These are phyloP conservation scores for Dioszegia aurantiaca DNA, from an alignment of 768 basidiomycete species.

Conservation along the genomic window DNA sequence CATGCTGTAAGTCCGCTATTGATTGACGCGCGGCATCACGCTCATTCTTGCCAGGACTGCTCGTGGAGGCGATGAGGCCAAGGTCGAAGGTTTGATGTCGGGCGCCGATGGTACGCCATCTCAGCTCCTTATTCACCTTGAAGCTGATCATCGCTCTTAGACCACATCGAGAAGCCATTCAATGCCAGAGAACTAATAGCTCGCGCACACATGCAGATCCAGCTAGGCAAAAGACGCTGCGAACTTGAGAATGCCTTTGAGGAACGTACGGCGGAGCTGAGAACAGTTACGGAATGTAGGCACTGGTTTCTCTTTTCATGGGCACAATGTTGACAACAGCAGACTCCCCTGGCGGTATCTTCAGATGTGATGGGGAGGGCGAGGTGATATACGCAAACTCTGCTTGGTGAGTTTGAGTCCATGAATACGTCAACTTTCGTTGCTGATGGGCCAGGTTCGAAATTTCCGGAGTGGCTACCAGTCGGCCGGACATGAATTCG, in stretches of 20 bases:
- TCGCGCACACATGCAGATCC: conserved; percentile 37
- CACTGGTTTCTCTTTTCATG: neutral
- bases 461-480: conserved; percentile 28
- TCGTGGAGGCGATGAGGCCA: conserved; percentile 52
- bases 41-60: conserved; percentile 39
- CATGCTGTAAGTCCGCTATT: conserved; percentile 34
- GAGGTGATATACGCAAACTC: conserved; percentile 32
- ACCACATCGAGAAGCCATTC: conserved; percentile 54
- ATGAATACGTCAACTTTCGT: neutral
- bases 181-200: conserved; percentile 52
- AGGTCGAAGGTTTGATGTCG: conserved; percentile 52
- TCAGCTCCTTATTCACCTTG: conserved; percentile 9
- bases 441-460: conserved; percentile 26
- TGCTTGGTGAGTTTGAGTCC: conserved; percentile 24
- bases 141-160: conserved; percentile 27
- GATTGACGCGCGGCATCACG: neutral
- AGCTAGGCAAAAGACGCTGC: conserved; percentile 52
- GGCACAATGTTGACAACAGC: neutral
- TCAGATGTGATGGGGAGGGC: conserved; percentile 33
- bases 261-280: conserved; percentile 44
- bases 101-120: conserved; percentile 50
- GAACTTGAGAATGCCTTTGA: conserved; percentile 42
- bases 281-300: conserved; percentile 46
- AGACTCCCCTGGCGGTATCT: conserved; percentile 50
- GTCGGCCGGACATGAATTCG: conserved; percentile 18